Conservation (phyloP, 2,329 filamentous ascomycete species). For the Colletotrichum caudatum region DNA sequence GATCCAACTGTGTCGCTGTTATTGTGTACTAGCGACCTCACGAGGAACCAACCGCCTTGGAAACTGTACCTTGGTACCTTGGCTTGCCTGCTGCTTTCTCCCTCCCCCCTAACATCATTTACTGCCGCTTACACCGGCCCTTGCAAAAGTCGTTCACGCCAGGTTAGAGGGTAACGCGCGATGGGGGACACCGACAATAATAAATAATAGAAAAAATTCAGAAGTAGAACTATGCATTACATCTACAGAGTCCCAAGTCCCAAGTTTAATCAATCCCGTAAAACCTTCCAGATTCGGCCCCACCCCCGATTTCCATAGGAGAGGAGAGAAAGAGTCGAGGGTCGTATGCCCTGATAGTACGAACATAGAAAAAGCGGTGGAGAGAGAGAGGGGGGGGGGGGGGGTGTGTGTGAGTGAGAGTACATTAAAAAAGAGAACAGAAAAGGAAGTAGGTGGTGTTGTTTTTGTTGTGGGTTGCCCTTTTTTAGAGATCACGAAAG, state of each 20-base stretch:
- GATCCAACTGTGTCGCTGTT: too few species aligned
- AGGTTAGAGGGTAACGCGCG: not conserved
- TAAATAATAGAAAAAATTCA: not conserved
- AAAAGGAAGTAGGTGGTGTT: not conserved
- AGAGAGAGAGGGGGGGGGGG: not conserved
- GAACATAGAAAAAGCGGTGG: slow-evolving; percentile 9
- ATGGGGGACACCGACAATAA: not conserved
- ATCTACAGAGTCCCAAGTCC: slow-evolving; percentile 12
- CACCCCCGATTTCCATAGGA: not conserved
- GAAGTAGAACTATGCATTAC: slow-evolving; percentile 15
- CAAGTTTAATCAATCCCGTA: not conserved
- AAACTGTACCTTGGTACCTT: too few species aligned
- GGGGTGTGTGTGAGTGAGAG: not conserved
- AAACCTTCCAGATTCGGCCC: not conserved
- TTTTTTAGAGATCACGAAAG: not conserved
- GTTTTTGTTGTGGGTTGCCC: slow-evolving; percentile 5
- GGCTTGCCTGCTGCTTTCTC: not conserved
- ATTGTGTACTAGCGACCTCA: too few species aligned
- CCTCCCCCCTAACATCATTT: not conserved
- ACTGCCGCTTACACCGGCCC: not conserved
- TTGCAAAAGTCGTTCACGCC: not conserved
- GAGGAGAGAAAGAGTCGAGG: slow-evolving; percentile 2
- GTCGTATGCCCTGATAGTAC: not conserved
- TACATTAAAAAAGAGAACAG: not conserved
- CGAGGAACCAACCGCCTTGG: too few species aligned